Conservation (phyloP, 306 rosid genomes). For the Prunus davidiana region DNA sequence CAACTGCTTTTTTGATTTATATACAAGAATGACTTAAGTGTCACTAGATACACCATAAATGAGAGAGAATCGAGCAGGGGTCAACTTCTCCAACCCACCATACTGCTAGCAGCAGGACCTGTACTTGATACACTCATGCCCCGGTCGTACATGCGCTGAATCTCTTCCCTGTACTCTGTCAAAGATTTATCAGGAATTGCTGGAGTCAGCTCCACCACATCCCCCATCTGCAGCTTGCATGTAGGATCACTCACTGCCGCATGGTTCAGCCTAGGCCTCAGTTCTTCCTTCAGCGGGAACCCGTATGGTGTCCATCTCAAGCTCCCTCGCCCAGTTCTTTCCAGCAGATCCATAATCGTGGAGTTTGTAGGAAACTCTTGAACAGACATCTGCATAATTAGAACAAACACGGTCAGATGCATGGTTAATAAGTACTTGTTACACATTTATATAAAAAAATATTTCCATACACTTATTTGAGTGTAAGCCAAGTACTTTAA, state of each 20-base stretch:
- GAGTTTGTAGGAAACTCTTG: constrained; percentile 83
- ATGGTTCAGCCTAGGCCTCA: constrained; percentile 87
- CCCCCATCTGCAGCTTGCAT: constrained; percentile 91
- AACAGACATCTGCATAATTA: constrained; percentile 82
- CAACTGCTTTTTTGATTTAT: constrained; percentile 32
- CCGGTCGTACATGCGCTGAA: constrained; percentile 85
- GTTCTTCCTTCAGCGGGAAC: constrained; percentile 81
- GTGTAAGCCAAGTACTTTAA: background rate
- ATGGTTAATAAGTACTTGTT: background rate
- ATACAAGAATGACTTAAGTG: constrained; percentile 25
- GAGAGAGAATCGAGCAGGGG: constrained; percentile 15
- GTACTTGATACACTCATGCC: constrained; percentile 52
- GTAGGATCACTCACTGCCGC: constrained; percentile 62
- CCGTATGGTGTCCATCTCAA: constrained; percentile 62
- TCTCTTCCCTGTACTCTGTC: constrained; percentile 86
- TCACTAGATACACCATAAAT: constrained; percentile 19
- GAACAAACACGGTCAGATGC: constrained; percentile 5
- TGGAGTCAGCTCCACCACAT: constrained; percentile 83
- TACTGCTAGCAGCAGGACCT: constrained; percentile 44
- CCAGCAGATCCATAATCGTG: constrained; percentile 65
- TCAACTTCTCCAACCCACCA: constrained; percentile 63
- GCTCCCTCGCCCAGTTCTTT: constrained; percentile 69
- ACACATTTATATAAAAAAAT: background rate
- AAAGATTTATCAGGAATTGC: constrained; percentile 71
- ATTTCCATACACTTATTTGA: too few relatives aligned